phyloP scores from a whole-genome alignment of 139 green algal genomes.

The Dunaliella primolecta region DNA sequence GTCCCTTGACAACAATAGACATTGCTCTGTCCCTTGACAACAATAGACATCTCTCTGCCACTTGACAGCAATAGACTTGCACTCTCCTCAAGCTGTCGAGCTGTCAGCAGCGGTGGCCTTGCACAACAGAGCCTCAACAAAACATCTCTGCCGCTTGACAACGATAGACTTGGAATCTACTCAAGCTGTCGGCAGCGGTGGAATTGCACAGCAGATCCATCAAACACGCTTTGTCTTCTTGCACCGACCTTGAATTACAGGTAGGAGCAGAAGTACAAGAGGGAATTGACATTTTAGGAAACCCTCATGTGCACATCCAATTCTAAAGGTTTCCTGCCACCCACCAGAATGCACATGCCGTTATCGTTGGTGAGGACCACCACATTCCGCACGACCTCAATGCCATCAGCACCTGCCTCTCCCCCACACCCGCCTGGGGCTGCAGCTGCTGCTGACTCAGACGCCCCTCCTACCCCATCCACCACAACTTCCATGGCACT shows the following conservation, averaged over 20 bases:
- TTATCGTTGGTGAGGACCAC: conserved; percentile 17
- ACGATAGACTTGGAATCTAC: not conserved
- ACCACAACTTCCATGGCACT: too few relatives aligned
- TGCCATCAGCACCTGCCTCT: not conserved
- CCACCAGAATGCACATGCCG: conserved; percentile 10
- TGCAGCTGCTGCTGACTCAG: not conserved
- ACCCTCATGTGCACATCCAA: not conserved
- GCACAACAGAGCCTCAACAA: too few relatives aligned
- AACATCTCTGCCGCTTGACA: not conserved
- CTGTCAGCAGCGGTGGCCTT: too few relatives aligned
- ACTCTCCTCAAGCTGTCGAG: too few relatives aligned
- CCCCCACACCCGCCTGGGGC: not conserved
- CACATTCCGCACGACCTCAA: not conserved
- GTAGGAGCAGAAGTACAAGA: too few relatives aligned
- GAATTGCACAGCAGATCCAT: too few relatives aligned
- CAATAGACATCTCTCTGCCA: too few relatives aligned
- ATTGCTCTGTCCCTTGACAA: too few relatives aligned
- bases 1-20: too few relatives aligned
- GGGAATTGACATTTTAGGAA: too few relatives aligned
- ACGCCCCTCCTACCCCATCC: too few relatives aligned
- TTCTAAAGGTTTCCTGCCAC: not conserved
- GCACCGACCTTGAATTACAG: not conserved
- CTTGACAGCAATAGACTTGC: not conserved
- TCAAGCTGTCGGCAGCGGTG: not conserved
- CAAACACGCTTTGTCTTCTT: not conserved